Evolutionary conservation across 2,329 filamentous ascomycete species (phyloP).

Genomic region (Pestalotiopsis fici): DNA sequence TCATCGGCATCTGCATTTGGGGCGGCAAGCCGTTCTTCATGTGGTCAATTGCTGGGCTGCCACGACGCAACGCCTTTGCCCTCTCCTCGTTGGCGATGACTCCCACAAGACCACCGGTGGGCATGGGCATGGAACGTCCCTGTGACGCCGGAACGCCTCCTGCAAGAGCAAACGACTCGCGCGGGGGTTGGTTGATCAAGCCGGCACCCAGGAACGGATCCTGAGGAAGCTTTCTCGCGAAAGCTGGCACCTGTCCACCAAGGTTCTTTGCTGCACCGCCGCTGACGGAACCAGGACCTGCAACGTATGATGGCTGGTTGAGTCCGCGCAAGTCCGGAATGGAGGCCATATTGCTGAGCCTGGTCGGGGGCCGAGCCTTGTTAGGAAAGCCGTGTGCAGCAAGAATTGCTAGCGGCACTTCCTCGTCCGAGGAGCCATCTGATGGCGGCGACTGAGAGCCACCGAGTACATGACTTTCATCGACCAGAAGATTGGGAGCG

Average conservation of each 20-base stretch:
- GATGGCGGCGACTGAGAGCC: constrained; percentile 38
- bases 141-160: constrained; percentile 50
- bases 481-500: constrained; percentile 57
- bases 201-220: constrained; percentile 85
- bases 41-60: constrained; percentile 69
- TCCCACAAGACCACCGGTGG: constrained; percentile 79
- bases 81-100: constrained; percentile 87
- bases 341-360: constrained; percentile 64
- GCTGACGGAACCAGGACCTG: constrained; percentile 56
- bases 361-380: constrained; percentile 73
- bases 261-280: constrained; percentile 45
- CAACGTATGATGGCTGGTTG: constrained; percentile 43
- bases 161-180: constrained; percentile 74
- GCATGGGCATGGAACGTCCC: constrained; percentile 41
- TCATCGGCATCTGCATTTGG: constrained; percentile 30
- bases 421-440: constrained; percentile 76
- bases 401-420: constrained; percentile 82
- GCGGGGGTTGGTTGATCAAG: constrained; percentile 69
- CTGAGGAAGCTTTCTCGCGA: constrained; percentile 78
- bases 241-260: constrained; percentile 68
- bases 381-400: constrained; percentile 87
- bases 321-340: constrained; percentile 71
- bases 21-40: constrained; percentile 38
- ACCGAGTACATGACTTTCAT: constrained; percentile 30
- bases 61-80: constrained; percentile 74